phyloP scores from a whole-genome alignment of 768 basidiomycete species.

The Psilocybe cyanescens region DNA sequence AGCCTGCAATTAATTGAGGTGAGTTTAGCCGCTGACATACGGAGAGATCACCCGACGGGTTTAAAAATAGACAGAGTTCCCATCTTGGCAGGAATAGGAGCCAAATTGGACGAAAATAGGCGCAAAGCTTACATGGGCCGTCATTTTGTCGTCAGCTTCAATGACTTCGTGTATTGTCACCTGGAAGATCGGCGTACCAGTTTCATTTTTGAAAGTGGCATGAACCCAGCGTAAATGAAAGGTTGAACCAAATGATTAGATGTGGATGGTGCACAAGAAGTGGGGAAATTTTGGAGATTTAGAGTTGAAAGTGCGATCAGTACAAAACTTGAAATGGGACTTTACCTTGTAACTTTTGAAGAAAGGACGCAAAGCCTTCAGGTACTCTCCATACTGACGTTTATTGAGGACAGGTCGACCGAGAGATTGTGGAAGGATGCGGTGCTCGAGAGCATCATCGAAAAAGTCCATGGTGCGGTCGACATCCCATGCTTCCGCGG shows the following conservation, averaged over 20 bases:
- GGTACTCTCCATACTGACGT: conserved; percentile 34
- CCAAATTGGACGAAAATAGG: background rate
- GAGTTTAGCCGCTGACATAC: background rate
- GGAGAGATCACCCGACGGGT: background rate
- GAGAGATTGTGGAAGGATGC: conserved; percentile 37
- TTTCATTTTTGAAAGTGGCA: background rate
- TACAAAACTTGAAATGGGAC: background rate
- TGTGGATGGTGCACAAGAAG: too few species aligned
- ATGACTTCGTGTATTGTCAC: conserved; percentile 23
- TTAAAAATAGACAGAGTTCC: background rate
- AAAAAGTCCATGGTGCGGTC: conserved; percentile 33
- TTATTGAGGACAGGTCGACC: conserved; percentile 39
- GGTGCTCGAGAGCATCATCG: conserved; percentile 36
- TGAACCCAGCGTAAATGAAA: background rate
- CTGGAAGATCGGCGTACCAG: conserved; percentile 7
- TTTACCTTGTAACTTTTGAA: conserved; percentile 32
- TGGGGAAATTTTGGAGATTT: background rate
- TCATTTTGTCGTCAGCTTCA: conserved; percentile 19
- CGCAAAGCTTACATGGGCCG: conserved; percentile 20
- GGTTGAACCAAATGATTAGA: background rate
- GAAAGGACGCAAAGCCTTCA: conserved; percentile 28
- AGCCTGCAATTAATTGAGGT: conserved; percentile 19
- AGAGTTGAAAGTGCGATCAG: background rate
- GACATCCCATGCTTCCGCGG: conserved; percentile 33
- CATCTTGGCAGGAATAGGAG: background rate